Evolutionary conservation across 805 yeast species (phyloP), one percentile per base, ranked within the genome.

Genomic region (Barnettozyma wickerhamii): DNA sequence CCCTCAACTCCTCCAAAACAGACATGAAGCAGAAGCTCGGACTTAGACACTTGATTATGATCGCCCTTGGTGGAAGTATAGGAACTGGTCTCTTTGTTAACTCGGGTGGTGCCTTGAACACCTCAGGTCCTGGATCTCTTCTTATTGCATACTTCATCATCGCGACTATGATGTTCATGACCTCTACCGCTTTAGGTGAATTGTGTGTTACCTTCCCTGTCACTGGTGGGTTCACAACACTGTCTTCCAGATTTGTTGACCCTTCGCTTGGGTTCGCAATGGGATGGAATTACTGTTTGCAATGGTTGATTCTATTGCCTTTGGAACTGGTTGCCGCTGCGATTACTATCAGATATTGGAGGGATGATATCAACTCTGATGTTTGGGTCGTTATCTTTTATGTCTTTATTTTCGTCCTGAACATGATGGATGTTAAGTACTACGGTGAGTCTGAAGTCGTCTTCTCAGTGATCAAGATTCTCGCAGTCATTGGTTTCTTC

Each of bases 61-160:
- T 85, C 63, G 81, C 87, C 29, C 71, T 81, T 40, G 88, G 85
- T 46, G 85, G 86, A 51, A 72, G 81, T 45, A 78, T 81, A 48
- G 87, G 89, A 59, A 79, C 86, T 23, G 86, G 88, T 56, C 63
- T 81, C 43, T 79, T 81, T 46, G 75, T 81, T 38, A 84, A 83
- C 42, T 71, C 83, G 7, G 86, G 85, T 44, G 62, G 69, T 38
- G 75, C 83, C 1, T 62, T 81, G 40, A 58, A 52, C 19, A 65
- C 69, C 14, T 81, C 82, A 51, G 88, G 87, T 17, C 83, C 85
- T 6, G 86, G 79, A 3, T 73, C 81, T 35, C 58, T 81, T 29
- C 60, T 80, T 36, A 72, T 81, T 36, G 80, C 75, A 45, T 74
- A 79, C 66, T 50, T 60, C 20, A 59, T 78, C 24, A 66, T 77